These are phyloP conservation scores for Cardamine occulta DNA, from an alignment of 345 rosid species.

Conservation along the genomic window DNA sequence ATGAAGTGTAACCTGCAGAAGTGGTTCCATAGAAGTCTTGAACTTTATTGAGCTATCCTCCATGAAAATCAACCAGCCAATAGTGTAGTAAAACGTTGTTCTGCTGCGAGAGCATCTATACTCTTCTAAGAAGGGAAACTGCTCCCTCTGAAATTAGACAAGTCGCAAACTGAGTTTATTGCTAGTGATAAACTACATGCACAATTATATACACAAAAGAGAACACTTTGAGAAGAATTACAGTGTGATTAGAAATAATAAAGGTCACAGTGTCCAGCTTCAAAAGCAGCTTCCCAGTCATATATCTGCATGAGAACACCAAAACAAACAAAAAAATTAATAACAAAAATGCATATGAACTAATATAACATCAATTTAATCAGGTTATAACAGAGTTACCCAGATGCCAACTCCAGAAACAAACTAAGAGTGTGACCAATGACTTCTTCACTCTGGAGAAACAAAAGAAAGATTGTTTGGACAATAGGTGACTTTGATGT, in stretches of 20 bases:
- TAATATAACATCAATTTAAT: background rate
- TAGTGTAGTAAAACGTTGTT: constrained; percentile 91
- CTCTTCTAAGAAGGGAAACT: constrained; percentile 91
- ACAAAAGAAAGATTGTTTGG: constrained; percentile 33
- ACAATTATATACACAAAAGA: constrained; percentile 28
- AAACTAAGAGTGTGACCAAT: constrained; percentile 93
- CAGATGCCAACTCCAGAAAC: constrained; percentile 93
- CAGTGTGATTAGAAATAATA: constrained; percentile 94
- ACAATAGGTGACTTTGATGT: constrained; percentile 20
- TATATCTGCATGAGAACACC: constrained; percentile 63
- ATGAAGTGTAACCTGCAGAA: constrained; percentile 59
- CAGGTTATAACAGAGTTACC: constrained; percentile 56
- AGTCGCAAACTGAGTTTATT: constrained; percentile 6
- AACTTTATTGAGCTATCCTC: constrained; percentile 97
- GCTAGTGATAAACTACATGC: constrained; percentile 22
- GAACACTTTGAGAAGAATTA: constrained; percentile 46
- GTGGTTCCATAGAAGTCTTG: constrained; percentile 96
- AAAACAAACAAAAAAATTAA: constrained; percentile 8
- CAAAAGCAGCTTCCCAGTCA: constrained; percentile 97
- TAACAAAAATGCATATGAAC: constrained; percentile 18
- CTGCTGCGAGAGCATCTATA: constrained; percentile 95
- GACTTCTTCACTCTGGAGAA: constrained; percentile 85
- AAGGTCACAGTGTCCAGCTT: constrained; percentile 91
- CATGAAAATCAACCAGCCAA: constrained; percentile 97
- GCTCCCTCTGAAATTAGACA: constrained; percentile 78